Evolutionary conservation across 2,329 filamentous ascomycete genomes (phyloP), one percentile per base, ranked within the genome.

Genomic region (Macroventuria anomochaeta): DNA sequence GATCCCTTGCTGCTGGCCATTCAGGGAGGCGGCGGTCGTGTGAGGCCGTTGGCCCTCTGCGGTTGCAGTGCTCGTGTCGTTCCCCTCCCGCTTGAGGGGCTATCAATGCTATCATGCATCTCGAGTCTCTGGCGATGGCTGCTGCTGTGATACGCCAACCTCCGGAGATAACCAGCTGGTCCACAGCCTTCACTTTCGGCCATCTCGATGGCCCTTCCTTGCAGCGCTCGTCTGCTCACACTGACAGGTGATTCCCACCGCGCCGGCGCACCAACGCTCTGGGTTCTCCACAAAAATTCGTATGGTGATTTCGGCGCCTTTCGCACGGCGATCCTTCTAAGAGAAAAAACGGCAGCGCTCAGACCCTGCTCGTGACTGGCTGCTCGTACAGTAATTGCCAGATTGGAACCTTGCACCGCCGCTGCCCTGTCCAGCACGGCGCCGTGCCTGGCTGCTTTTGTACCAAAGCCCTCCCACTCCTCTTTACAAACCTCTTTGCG

Each of bases 251-350:
- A 40, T 32, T 46, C 36, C 44, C 23, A 47, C 54, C 33, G 18
- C 50, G 46, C 50, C 50, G 38, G 54, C 41, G 39, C 42, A 47
- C 55, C 55, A 61, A 48, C 20, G 18, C 41, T 26, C 46, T 53
- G 38, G 56, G 42, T 37, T 56, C 52, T 56, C 64, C 62, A 61
- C 57, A 58, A 51, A 57, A 47, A 38, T 53, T 61, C 58, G 62
- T 63, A 56, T 53, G 41, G 55, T 58, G 43, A 65, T 63, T 65
- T 64, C 62, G 60, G 62, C 50, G 44, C 46, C 56, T 53, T 34
- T 58, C 31, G 20, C 32, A 47, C 51, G 46, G 18, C 46, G 46
- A 55, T 50, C 41, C 40, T 50, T 15, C 53, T 46, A 50, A 51
- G 26, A 40, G 32, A 10, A 50, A n/a, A 46, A 55, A 43, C 44